Percentiles rank a stretch among this genome's conserved stretches.
These are phyloP conservation scores for Trametes hirsuta DNA, from an alignment of 1,284 basidiomycete species.

Conservation along the genomic window DNA sequence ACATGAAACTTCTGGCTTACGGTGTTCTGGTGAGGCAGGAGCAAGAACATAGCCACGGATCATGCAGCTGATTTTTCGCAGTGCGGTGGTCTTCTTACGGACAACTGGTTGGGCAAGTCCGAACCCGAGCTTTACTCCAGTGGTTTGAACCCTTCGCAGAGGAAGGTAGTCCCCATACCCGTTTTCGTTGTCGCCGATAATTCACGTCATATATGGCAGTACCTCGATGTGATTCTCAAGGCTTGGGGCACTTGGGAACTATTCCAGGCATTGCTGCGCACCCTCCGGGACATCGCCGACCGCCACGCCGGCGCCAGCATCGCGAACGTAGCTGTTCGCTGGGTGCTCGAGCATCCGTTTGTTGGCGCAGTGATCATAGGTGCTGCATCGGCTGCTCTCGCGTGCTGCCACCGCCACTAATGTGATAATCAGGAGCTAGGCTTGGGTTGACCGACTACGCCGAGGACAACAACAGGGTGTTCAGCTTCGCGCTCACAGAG, in stretches of 20 bases:
- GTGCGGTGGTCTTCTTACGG: constrained; percentile 80
- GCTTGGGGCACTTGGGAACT: constrained; percentile 76
- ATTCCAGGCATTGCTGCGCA: constrained; percentile 64
- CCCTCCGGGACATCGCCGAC: constrained; percentile 63
- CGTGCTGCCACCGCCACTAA: constrained; percentile 1
- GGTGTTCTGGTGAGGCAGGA: constrained; percentile 64
- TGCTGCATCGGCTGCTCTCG: constrained; percentile 33
- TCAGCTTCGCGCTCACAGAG: constrained; percentile 55
- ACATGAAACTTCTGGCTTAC: constrained; percentile 74
- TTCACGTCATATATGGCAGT: constrained; percentile 44
- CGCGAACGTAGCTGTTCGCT: constrained; percentile 74
- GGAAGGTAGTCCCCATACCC: constrained; percentile 54
- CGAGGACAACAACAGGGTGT: constrained; percentile 64
- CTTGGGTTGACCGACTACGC: constrained; percentile 72
- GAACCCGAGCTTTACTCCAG: constrained; percentile 71
- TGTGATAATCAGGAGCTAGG: constrained; percentile 54
- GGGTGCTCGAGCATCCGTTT: constrained; percentile 75
- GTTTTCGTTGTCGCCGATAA: background rate
- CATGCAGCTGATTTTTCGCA: constrained; percentile 33
- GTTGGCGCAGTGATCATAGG: constrained; percentile 79
- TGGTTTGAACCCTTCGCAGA: constrained; percentile 67
- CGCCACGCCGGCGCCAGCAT: constrained; percentile 65
- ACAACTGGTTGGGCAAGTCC: constrained; percentile 68
- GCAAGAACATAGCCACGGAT: constrained; percentile 1
- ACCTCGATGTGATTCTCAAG: constrained; percentile 75